phyloP scores from a whole-genome alignment of 164 flowering plant species.

The Vitis riparia region DNA sequence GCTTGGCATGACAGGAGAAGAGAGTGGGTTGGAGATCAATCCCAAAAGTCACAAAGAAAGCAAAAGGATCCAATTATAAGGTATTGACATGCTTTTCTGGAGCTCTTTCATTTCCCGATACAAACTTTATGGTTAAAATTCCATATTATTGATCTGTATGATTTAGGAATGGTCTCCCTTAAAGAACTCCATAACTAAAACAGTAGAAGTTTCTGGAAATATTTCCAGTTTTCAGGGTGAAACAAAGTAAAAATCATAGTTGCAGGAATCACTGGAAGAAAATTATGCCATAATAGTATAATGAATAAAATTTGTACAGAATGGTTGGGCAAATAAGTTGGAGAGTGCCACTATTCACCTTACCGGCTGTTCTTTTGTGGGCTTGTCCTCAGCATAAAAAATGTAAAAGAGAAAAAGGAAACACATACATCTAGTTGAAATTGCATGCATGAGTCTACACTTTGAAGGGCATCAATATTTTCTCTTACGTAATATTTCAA shows the following conservation, averaged over 20 bases:
- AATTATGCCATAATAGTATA: too few species aligned
- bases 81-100: conserved; percentile 18
- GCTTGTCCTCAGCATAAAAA: background rate
- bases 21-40: conserved; percentile 48
- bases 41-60: conserved; percentile 19
- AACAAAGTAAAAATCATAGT: background rate
- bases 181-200: too few species aligned
- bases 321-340: background rate
- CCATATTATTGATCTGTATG: too few species aligned
- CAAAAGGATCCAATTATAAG: conserved; percentile 50
- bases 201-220: background rate
- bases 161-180: too few species aligned
- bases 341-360: background rate
- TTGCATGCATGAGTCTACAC: background rate
- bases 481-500: background rate
- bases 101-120: background rate
- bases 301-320: background rate
- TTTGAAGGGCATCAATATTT: background rate
- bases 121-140: too few species aligned
- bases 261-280: too few species aligned
- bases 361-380: background rate
- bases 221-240: background rate
- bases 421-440: too few species aligned
- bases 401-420: background rate
- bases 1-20: conserved; percentile 50